Percentiles rank a stretch among this genome's conserved stretches.
phyloP scores from a whole-genome alignment of 495 filamentous ascomycete genomes.

The Pyronema domesticum region DNA sequence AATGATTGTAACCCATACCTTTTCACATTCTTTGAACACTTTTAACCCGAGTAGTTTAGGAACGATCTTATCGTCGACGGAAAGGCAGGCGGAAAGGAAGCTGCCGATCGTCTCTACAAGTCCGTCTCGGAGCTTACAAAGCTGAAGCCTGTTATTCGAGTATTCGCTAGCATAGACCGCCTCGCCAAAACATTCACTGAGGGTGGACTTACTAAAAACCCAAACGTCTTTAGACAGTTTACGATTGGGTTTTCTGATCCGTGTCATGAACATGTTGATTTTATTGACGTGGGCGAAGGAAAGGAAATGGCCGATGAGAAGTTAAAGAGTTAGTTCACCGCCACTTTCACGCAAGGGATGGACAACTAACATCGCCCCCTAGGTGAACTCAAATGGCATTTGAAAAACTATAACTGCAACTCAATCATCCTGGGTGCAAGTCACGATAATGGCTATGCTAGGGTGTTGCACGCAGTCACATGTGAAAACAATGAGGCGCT shows the following conservation, averaged over 20 bases:
- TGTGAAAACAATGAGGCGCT: slow-evolving; percentile 9
- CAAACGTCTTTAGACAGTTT: slow-evolving; percentile 20
- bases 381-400: slow-evolving; percentile 22
- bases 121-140: background rate
- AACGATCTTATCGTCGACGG: slow-evolving; percentile 19
- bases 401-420: slow-evolving; percentile 23
- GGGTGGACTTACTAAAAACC: slow-evolving; percentile 11
- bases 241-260: slow-evolving; percentile 19
- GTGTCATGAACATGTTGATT: slow-evolving; percentile 18
- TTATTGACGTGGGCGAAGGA: slow-evolving; percentile 23
- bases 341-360: background rate
- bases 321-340: slow-evolving; percentile 1
- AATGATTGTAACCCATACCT: slow-evolving; percentile 18
- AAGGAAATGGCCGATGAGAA: slow-evolving; percentile 22
- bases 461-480: slow-evolving; percentile 13
- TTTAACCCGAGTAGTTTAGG: slow-evolving; percentile 9
- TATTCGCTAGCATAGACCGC: slow-evolving; percentile 19
- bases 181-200: slow-evolving; percentile 12
- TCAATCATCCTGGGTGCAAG: slow-evolving; percentile 22
- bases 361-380: background rate
- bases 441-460: slow-evolving; percentile 23
- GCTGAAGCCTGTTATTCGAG: slow-evolving; percentile 9
- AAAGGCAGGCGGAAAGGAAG: slow-evolving; percentile 16
- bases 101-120: slow-evolving; percentile 6
- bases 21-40: background rate